These are phyloP conservation scores for Canavalia gladiata DNA, from an alignment of 306 rosid genomes.

Conservation along the genomic window DNA sequence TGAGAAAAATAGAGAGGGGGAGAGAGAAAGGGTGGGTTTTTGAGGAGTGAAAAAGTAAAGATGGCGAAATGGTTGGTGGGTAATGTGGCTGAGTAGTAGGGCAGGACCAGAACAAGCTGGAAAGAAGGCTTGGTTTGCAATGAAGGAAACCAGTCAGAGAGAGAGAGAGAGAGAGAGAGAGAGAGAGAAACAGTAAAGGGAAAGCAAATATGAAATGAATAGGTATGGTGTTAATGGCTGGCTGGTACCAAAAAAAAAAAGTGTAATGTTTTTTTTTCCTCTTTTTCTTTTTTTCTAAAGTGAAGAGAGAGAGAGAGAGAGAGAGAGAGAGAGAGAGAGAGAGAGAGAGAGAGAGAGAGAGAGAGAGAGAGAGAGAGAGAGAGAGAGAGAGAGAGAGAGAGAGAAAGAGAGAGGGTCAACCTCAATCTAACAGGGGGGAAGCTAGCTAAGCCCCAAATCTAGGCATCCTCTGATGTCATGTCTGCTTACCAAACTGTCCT, in stretches of 20 bases:
- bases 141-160: constrained; percentile 67
- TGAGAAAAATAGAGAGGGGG: constrained; percentile 46
- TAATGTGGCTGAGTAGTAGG: constrained; percentile 51
- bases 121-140: constrained; percentile 81
- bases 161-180: constrained; percentile 56
- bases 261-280: constrained; percentile 2
- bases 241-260: constrained; percentile 26
- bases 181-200: constrained; percentile 60
- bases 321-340: background rate
- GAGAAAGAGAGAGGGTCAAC: constrained; percentile 44
- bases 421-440: constrained; percentile 50
- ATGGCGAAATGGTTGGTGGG: constrained; percentile 77
- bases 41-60: constrained; percentile 52
- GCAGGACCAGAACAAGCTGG: constrained; percentile 71
- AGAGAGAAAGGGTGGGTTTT: constrained; percentile 40
- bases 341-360: background rate
- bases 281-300: constrained; percentile 5
- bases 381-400: background rate
- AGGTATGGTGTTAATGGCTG: background rate
- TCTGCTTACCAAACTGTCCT: constrained; percentile 58
- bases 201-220: constrained; percentile 58
- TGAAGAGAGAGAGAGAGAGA: constrained; percentile 30
- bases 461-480: constrained; percentile 50
- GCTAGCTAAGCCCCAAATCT: constrained; percentile 56
- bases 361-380: constrained; percentile 22